Conservation (phyloP, 305 asterid species). For the Fraxinus xanthoxyloides region DNA sequence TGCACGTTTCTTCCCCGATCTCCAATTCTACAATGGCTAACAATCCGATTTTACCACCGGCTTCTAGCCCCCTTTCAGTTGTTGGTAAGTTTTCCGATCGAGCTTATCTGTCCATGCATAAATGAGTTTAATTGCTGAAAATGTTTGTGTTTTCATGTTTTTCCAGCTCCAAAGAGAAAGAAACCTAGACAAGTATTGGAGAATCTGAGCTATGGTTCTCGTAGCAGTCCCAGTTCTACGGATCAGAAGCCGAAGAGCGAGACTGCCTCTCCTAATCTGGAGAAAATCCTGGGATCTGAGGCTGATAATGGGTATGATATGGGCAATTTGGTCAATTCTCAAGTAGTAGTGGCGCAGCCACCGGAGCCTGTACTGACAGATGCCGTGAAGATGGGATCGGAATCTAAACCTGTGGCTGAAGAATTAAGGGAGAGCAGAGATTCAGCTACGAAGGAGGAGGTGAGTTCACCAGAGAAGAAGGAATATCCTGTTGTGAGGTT, state of each 20-base stretch:
- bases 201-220: constrained; percentile 36
- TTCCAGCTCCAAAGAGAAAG: constrained; percentile 49
- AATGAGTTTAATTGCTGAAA: not conserved
- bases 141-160: not conserved
- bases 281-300: constrained; percentile 47
- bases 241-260: constrained; percentile 66
- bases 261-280: constrained; percentile 50
- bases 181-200: constrained; percentile 79
- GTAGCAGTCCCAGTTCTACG: constrained; percentile 46
- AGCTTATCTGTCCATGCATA: not conserved
- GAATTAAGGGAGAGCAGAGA: constrained; percentile 41
- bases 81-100: constrained; percentile 53
- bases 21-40: constrained; percentile 49
- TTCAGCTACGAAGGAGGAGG: constrained; percentile 45
- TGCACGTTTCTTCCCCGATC: constrained; percentile 66
- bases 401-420: constrained; percentile 36
- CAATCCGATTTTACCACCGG: constrained; percentile 34
- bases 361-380: constrained; percentile 30
- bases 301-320: constrained; percentile 48
- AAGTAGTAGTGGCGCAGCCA: constrained; percentile 17
- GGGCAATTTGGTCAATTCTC: constrained; percentile 38
- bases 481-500: constrained; percentile 46
- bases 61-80: constrained; percentile 56
- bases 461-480: constrained; percentile 43
- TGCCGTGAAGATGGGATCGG: constrained; percentile 38